phyloP scores from a whole-genome alignment of 2,329 filamentous ascomycete genomes.

The Cryphonectria nitschkei region DNA sequence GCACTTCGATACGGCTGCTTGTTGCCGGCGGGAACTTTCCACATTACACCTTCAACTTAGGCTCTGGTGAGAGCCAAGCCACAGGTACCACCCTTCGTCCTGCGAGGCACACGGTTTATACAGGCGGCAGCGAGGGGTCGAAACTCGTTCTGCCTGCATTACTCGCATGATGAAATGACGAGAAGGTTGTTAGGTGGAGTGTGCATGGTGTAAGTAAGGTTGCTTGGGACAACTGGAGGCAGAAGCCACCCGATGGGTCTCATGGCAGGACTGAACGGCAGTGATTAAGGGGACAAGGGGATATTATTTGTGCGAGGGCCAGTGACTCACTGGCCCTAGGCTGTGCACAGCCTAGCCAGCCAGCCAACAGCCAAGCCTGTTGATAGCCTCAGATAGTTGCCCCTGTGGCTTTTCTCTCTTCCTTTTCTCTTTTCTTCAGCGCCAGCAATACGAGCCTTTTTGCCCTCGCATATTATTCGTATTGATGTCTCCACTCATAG shows the following conservation, averaged over 20 bases:
- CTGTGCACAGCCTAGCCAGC: too few relatives aligned
- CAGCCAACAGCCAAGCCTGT: too few relatives aligned
- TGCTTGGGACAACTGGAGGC: not conserved
- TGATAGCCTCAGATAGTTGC: too few relatives aligned
- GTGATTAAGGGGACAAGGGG: not conserved
- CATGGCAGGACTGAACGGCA: not conserved
- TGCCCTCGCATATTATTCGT: too few relatives aligned
- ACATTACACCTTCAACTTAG: constrained; percentile 29
- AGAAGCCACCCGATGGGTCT: not conserved
- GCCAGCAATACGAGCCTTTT: too few relatives aligned
- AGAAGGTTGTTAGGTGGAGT: too few relatives aligned
- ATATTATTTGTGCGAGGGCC: too few relatives aligned
- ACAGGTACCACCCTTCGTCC: constrained; percentile 26
- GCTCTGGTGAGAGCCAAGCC: constrained; percentile 31
- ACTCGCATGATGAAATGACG: not conserved
- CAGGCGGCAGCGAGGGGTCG: constrained; percentile 6
- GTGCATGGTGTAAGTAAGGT: not conserved
- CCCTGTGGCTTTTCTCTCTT: too few relatives aligned
- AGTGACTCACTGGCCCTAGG: too few relatives aligned
- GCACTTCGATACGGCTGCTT: constrained; percentile 32
- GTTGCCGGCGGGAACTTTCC: constrained; percentile 34
- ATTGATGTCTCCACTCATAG: not conserved
- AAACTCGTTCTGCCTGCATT: constrained; percentile 22
- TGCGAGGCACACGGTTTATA: constrained; percentile 27
- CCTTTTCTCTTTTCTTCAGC: too few relatives aligned